Percentiles rank a stretch among this genome's conserved stretches.
These are phyloP conservation scores for Trametes coccinea DNA, from an alignment of 768 basidiomycete species.

Conservation along the genomic window DNA sequence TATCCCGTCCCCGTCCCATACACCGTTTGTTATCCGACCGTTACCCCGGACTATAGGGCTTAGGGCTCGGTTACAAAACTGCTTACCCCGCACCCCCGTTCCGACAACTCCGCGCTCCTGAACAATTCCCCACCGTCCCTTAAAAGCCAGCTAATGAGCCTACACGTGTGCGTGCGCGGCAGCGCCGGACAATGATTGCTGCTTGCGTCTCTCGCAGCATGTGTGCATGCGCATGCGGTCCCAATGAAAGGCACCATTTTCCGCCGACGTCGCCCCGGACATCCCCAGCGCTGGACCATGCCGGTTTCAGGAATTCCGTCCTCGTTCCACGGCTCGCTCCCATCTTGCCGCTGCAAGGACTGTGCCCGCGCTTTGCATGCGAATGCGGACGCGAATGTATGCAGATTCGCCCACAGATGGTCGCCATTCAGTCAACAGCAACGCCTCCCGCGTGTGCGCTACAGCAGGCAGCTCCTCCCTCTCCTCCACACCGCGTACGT, in stretches of 20 bases:
- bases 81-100: conserved; percentile 18
- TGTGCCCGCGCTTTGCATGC: conserved; percentile 2
- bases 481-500: conserved; percentile 14
- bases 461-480: conserved; percentile 1
- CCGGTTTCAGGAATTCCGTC: conserved; percentile 16
- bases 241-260: conserved; percentile 26
- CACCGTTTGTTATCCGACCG: background rate
- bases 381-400: too few species aligned
- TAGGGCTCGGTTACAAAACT: conserved; percentile 1
- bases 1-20: too few species aligned
- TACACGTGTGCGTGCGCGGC: conserved; percentile 21
- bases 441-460: background rate
- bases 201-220: conserved; percentile 17
- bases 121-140: background rate
- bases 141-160: background rate
- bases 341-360: background rate
- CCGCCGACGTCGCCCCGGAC: conserved; percentile 30
- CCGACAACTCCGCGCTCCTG: conserved; percentile 17
- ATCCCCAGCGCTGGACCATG: conserved; percentile 17
- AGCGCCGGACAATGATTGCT: conserved; percentile 11
- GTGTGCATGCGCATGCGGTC: conserved; percentile 27
- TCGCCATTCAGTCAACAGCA: conserved; percentile 2
- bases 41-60: conserved; percentile 1
- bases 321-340: conserved; percentile 5
- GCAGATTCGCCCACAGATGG: conserved; percentile 7